Percentiles rank a stretch among this genome's conserved stretches.
Conservation (phyloP, 768 basidiomycete species). For the Trametopsis cervina region DNA sequence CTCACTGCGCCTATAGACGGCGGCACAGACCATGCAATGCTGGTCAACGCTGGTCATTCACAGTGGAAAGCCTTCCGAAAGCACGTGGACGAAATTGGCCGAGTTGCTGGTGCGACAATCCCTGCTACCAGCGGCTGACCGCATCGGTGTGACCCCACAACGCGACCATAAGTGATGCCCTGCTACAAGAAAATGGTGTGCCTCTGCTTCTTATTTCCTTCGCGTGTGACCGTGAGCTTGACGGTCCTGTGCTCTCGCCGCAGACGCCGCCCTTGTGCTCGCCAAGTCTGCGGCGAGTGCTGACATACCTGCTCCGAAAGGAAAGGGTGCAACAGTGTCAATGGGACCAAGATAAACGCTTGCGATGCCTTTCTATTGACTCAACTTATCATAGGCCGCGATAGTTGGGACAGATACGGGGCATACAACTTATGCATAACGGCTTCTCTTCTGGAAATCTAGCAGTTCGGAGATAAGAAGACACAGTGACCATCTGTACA, state of each 20-base stretch:
- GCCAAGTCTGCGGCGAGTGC: conserved; percentile 13
- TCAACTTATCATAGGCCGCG: conserved; percentile 58
- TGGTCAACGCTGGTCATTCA: conserved; percentile 52
- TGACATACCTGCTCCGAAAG: conserved; percentile 9
- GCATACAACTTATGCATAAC: conserved; percentile 33
- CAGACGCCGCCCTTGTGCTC: conserved; percentile 5
- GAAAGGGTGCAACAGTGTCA: neutral
- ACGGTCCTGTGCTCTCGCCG: conserved; percentile 3
- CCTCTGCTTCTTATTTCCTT: neutral
- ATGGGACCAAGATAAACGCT: conserved; percentile 49
- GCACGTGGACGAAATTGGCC: conserved; percentile 70
- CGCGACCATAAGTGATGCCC: no score
- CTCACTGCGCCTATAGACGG: conserved; percentile 45
- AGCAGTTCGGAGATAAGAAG: no score
- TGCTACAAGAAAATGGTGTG: neutral
- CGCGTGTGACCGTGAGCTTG: neutral
- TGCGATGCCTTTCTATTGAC: conserved; percentile 77
- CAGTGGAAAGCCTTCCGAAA: conserved; percentile 66
- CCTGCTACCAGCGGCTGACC: conserved; percentile 6
- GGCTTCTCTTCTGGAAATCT: no score
- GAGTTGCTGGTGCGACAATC: conserved; percentile 41
- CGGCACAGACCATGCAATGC: conserved; percentile 43
- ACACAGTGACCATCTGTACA: no score
- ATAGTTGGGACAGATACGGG: conserved; percentile 94
- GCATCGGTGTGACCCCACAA: neutral